Conservation (phyloP, 495 filamentous ascomycete species). For the Talaromyces trachyspermus region DNA sequence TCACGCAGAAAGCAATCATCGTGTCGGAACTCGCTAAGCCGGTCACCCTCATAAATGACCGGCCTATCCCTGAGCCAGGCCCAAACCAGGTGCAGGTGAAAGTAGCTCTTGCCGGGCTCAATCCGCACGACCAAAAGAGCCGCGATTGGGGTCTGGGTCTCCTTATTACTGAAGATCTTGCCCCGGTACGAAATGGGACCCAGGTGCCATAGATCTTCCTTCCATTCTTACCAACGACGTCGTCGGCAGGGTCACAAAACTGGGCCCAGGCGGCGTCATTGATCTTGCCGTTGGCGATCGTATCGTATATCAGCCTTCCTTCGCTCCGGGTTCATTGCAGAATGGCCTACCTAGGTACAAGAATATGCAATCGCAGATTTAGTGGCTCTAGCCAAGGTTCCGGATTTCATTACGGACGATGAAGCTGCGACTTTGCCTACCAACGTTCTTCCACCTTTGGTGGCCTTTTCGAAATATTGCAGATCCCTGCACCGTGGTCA, state of each 20-base stretch:
- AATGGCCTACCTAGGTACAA: conserved; percentile 24
- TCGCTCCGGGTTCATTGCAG: not conserved
- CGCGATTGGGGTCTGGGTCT: conserved; percentile 22
- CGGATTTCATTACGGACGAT: conserved; percentile 17
- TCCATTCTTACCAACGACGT: conserved; percentile 19
- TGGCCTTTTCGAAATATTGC: conserved; percentile 21
- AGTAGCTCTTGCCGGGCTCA: conserved; percentile 21
- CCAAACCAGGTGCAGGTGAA: conserved; percentile 17
- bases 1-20: not conserved
- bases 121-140: conserved; percentile 21
- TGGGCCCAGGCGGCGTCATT: conserved; percentile 18
- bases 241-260: conserved; percentile 16
- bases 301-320: not conserved
- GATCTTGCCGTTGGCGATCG: conserved; percentile 14
- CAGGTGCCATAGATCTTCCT: not conserved
- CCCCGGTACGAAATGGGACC: not conserved
- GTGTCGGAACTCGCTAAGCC: not conserved
- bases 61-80: conserved; percentile 17
- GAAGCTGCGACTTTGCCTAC: conserved; percentile 21
- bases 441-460: conserved; percentile 16
- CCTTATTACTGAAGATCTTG: conserved; percentile 14
- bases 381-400: conserved; percentile 13
- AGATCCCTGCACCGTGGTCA: conserved; percentile 14
- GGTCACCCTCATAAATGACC: conserved; percentile 1
- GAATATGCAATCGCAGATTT: conserved; percentile 21